These are phyloP conservation scores for Fomitiporia mediterranea DNA, from an alignment of 1,284 basidiomycete genomes.

Conservation along the genomic window DNA sequence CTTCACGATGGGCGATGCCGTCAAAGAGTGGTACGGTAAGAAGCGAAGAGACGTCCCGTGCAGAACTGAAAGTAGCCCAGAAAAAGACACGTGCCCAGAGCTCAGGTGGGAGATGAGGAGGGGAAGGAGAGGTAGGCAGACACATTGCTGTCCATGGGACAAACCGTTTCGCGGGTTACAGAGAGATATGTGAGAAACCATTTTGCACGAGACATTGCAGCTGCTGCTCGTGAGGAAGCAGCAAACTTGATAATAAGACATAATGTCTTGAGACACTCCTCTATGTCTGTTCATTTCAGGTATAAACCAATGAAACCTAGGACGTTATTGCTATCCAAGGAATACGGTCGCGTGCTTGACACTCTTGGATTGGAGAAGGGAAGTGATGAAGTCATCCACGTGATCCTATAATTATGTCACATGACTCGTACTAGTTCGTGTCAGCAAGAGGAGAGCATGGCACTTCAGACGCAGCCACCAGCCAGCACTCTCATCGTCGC, in stretches of 20 bases:
- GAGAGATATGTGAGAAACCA: neutral
- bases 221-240: too few relatives aligned
- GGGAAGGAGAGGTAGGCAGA: neutral
- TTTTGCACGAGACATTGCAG: conserved; percentile 1
- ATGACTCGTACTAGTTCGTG: too few relatives aligned
- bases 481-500: neutral
- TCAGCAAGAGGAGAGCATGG: too few relatives aligned
- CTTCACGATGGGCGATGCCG: neutral
- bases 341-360: too few relatives aligned
- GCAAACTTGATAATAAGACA: neutral
- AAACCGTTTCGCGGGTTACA: neutral
- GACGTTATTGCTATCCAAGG: too few relatives aligned
- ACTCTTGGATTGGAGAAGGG: too few relatives aligned
- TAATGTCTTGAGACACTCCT: too few relatives aligned
- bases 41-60: neutral
- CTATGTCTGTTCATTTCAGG: too few relatives aligned
- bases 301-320: too few relatives aligned
- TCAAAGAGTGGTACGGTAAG: conserved; percentile 4
- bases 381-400: too few relatives aligned
- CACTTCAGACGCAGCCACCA: neutral
- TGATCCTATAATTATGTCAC: too few relatives aligned
- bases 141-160: neutral
- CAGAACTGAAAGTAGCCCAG: conserved; percentile 11
- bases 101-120: conserved; percentile 2
- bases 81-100: conserved; percentile 11